A percentile compares a stretch with the other conserved stretches of the same genome.
phyloP scores from a whole-genome alignment of 805 yeast species.

The Lachancea nothofagi region DNA sequence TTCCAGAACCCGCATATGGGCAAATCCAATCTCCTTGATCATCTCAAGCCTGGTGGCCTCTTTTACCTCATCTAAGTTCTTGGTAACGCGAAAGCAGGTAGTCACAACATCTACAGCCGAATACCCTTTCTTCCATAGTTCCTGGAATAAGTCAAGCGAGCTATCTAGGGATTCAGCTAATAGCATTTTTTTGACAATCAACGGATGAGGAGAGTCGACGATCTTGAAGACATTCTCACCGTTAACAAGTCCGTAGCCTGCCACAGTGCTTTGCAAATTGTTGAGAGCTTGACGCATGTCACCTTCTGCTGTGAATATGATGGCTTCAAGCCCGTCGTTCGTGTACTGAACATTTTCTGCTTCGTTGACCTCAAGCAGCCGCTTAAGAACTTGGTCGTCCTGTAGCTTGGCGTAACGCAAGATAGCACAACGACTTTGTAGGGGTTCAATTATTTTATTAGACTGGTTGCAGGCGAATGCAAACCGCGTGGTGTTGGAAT shows the following conservation, averaged over 20 bases:
- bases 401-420: conserved; percentile 73
- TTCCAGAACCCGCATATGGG: conserved; percentile 88
- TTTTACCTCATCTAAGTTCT: conserved; percentile 59
- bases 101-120: conserved; percentile 90
- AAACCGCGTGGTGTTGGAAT: conserved; percentile 91
- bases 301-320: conserved; percentile 93
- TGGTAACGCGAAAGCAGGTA: conserved; percentile 83
- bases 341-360: conserved; percentile 70
- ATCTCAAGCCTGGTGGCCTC: conserved; percentile 70
- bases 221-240: conserved; percentile 90
- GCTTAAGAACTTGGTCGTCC: conserved; percentile 77
- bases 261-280: conserved; percentile 86
- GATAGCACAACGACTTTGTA: conserved; percentile 95
- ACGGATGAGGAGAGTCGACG: conserved; percentile 95
- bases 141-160: conserved; percentile 53
- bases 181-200: conserved; percentile 69
- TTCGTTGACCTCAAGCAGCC: conserved; percentile 66
- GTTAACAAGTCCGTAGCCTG: conserved; percentile 89
- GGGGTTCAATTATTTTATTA: conserved; percentile 90
- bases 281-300: conserved; percentile 98
- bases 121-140: conserved; percentile 85
- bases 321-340: conserved; percentile 87
- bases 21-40: conserved; percentile 80
- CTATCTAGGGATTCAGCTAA: conserved; percentile 54
- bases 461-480: conserved; percentile 98